phyloP scores from a whole-genome alignment of 805 yeast genomes.

The Saccharomycopsis guyanensis region DNA sequence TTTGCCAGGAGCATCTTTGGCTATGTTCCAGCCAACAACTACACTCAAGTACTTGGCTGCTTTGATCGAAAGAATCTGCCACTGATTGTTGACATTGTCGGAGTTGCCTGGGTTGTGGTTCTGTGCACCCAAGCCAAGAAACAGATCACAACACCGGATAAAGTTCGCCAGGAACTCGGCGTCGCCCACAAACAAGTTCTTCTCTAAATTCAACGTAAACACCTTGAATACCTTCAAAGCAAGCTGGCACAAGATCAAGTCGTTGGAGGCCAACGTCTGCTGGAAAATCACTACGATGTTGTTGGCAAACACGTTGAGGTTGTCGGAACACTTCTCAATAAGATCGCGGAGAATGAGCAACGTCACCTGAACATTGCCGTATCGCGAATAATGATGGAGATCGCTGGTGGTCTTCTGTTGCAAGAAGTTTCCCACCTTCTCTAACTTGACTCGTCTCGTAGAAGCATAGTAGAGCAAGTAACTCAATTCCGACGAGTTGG shows the following conservation, averaged over 20 bases:
- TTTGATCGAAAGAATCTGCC: constrained; percentile 21
- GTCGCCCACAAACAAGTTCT: constrained; percentile 60
- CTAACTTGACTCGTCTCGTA: constrained; percentile 79
- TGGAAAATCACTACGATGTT: constrained; percentile 56
- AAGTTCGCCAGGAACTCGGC: constrained; percentile 45
- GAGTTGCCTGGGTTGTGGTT: constrained; percentile 13
- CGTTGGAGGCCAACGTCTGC: constrained; percentile 46
- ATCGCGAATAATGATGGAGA: constrained; percentile 42
- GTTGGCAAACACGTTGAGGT: constrained; percentile 73
- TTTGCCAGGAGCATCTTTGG: neutral
- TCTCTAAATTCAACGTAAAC: constrained; percentile 49
- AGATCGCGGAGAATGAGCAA: constrained; percentile 61
- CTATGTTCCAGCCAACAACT: constrained; percentile 9
- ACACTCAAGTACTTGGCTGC: constrained; percentile 26
- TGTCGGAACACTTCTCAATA: constrained; percentile 70
- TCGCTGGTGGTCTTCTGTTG: constrained; percentile 56
- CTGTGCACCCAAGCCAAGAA: constrained; percentile 24
- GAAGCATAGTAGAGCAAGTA: constrained; percentile 85
- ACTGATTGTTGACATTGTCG: constrained; percentile 8
- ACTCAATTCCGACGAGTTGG: constrained; percentile 86
- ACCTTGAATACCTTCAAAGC: constrained; percentile 39
- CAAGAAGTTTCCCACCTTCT: constrained; percentile 71
- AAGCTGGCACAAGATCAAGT: constrained; percentile 51
- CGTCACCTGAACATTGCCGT: constrained; percentile 82
- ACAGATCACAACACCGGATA: constrained; percentile 29